Evolutionary conservation across 2,329 filamentous ascomycete species (phyloP), one percentile per base, ranked within the genome.

Genomic region (Colletotrichum falcatum): DNA sequence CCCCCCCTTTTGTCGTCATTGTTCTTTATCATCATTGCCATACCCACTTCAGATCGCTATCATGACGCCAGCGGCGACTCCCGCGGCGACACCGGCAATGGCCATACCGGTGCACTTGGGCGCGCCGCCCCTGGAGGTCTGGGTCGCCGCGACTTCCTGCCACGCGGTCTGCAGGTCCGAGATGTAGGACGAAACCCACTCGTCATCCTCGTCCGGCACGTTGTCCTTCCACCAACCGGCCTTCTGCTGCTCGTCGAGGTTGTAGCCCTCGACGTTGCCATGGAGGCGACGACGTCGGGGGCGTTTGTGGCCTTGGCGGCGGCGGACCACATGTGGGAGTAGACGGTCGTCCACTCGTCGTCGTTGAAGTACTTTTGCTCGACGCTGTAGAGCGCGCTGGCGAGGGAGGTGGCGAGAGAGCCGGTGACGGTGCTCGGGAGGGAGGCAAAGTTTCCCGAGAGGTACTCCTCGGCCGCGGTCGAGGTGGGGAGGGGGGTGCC

Each of bases 301-400:
- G 68, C 65, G 60, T 73, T 53, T 46, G 59, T 66, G 30, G 73
- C 71, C 30, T 64, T 64, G 46, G 73, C 73, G 39, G 68, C 73
- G 37, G 71, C 73, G 42, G 71, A 67, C 60, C 55, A 72, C 42
- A 73, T 65, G 69, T 74, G 63, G 20, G 59, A 60, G 55, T 62
- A 58, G 44, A 74, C 65, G 23, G 72, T 70, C 23, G 55, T 62
- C 61, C 55, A 73, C 39, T 56, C 46, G 2, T 55, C 30, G 44
- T 60, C 61, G 59, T 65, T 62, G 49, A 18, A 49, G 55, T 66
- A 74, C 37, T 59, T 61, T 16, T 39, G 28, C 3, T 74, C 65
- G 51, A 72, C 71, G 18, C 67, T 63, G 55, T 65, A 72, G 30
- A 73, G 60, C 5, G 70, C 72, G 28, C 55, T 70, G 20, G 56